Percentiles rank a stretch among this genome's conserved stretches.
phyloP scores from a whole-genome alignment of 495 filamentous ascomycete genomes.

The Bathelium albidoporum region DNA sequence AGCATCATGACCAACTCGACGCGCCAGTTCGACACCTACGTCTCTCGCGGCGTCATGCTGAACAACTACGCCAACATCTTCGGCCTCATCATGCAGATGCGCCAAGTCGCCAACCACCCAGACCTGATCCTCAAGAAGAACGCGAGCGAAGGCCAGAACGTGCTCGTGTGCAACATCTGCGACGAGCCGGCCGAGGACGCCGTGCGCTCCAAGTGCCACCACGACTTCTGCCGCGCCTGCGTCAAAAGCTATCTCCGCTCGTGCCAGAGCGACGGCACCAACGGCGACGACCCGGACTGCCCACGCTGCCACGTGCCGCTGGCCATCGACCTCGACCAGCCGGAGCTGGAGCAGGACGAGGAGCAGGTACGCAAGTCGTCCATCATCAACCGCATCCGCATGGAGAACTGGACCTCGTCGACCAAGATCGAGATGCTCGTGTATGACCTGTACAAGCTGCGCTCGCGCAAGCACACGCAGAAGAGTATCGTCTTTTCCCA shows the following conservation, averaged over 20 bases:
- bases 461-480: conserved; percentile 79
- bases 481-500: conserved; percentile 76
- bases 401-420: conserved; percentile 94
- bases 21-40: conserved; percentile 88
- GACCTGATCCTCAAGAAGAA: conserved; percentile 87
- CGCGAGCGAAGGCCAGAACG: conserved; percentile 73
- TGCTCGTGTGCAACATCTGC: conserved; percentile 85
- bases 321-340: conserved; percentile 84
- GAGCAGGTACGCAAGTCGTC: conserved; percentile 76
- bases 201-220: conserved; percentile 80
- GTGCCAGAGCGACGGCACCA: conserved; percentile 44
- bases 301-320: conserved; percentile 85
- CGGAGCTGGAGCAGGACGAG: conserved; percentile 82
- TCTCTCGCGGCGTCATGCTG: conserved; percentile 83
- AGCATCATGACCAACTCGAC: conserved; percentile 87
- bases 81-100: conserved; percentile 94
- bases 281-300: conserved; percentile 59
- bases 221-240: conserved; percentile 90
- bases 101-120: conserved; percentile 90
- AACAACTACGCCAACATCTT: conserved; percentile 92
- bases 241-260: conserved; percentile 73
- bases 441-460: conserved; percentile 79
- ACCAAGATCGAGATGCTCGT: conserved; percentile 96
- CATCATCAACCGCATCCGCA: conserved; percentile 94
- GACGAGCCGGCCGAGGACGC: conserved; percentile 93